Evolutionary conservation across 306 rosid genomes (phyloP).

Genomic region (Carpinus fangiana): DNA sequence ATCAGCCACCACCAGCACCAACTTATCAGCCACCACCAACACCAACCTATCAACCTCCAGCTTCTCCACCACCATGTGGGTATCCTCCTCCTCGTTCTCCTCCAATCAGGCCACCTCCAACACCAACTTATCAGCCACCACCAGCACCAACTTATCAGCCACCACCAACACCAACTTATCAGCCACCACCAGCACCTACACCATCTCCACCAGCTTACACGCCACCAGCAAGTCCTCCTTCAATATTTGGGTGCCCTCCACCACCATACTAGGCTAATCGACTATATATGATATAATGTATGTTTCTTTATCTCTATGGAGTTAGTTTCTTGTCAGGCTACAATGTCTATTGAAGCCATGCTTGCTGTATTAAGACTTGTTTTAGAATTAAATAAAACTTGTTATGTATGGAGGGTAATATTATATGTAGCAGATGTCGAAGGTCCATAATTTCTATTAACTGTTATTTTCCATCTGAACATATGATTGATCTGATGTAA

Average conservation of each 20-base stretch:
- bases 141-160: background rate
- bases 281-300: background rate
- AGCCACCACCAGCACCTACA: background rate
- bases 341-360: conserved; percentile 1
- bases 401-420: background rate
- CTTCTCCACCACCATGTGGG: background rate
- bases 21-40: background rate
- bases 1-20: background rate
- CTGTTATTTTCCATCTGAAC: no score
- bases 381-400: background rate
- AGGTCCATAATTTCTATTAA: background rate
- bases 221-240: background rate
- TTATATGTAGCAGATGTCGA: no score
- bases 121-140: background rate
- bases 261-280: background rate
- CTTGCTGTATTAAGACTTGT: background rate
- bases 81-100: background rate
- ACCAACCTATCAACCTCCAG: background rate
- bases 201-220: background rate
- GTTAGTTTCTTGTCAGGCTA: background rate
- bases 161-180: background rate
- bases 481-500: background rate
- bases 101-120: background rate
- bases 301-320: no score
- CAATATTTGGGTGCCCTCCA: background rate